Percentiles rank a stretch among this genome's conserved stretches.
Evolutionary conservation across 176 grass and related monocot genomes (phyloP).

Genomic region (Ensete glaucum): DNA sequence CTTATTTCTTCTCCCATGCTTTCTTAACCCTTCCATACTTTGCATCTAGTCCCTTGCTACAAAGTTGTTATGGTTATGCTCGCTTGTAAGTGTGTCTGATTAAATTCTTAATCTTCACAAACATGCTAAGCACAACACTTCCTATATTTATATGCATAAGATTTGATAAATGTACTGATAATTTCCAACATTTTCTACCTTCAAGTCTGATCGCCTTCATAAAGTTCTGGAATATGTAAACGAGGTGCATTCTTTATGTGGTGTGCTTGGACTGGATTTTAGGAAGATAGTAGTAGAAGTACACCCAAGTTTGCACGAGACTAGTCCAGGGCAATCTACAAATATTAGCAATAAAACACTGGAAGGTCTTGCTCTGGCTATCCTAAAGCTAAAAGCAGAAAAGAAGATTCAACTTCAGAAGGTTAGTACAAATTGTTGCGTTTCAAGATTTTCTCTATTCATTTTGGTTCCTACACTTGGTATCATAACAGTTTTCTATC

Average conservation of each 20-base stretch:
- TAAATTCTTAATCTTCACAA: background rate
- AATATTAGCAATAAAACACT: conserved; percentile 78
- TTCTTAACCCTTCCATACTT: too few relatives aligned
- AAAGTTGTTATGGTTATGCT: too few relatives aligned
- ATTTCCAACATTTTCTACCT: background rate
- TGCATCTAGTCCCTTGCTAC: too few relatives aligned
- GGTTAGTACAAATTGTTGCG: conserved; percentile 29
- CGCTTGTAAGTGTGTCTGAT: too few relatives aligned
- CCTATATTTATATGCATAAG: too few relatives aligned
- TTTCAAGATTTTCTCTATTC: conserved; percentile 11
- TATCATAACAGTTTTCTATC: conserved; percentile 1
- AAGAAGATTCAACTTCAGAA: conserved; percentile 63
- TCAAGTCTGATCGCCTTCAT: conserved; percentile 81
- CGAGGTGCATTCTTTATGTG: conserved; percentile 86
- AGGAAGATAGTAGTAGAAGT: conserved; percentile 58
- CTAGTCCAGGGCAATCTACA: conserved; percentile 50
- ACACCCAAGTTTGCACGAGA: conserved; percentile 89
- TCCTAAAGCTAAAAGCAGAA: conserved; percentile 65
- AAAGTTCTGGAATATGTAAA: conserved; percentile 82
- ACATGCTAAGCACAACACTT: too few relatives aligned
- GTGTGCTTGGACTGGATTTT: conserved; percentile 73
- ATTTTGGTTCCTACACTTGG: background rate
- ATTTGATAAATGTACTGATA: background rate
- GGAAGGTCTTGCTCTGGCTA: conserved; percentile 54
- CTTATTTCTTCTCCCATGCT: too few relatives aligned